Conservation (phyloP, 129 eudicot species). For the Pseudognaphalium luteoalbum region DNA sequence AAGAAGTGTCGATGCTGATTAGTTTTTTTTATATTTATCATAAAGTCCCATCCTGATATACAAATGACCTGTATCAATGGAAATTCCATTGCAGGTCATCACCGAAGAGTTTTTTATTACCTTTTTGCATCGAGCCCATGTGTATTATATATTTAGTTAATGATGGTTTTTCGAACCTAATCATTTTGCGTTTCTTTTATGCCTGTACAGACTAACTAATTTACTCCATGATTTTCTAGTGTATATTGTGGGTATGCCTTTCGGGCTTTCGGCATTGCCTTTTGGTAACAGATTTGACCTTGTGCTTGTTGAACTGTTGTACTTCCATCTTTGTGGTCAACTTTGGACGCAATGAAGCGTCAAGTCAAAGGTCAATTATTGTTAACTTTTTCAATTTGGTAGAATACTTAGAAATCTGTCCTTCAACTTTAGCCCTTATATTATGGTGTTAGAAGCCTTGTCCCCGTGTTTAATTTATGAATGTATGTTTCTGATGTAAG, state of each 20-base stretch:
- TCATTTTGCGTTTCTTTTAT: conserved; percentile 23
- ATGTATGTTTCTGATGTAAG: too few species aligned
- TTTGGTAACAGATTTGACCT: not conserved
- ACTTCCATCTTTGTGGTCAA: not conserved
- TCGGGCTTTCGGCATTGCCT: not conserved
- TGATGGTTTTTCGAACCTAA: conserved; percentile 25
- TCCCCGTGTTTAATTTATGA: not conserved
- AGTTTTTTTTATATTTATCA: conserved; percentile 14
- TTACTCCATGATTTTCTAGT: not conserved
- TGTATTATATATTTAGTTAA: conserved; percentile 45
- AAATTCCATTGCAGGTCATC: conserved; percentile 37
- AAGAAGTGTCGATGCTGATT: conserved; percentile 21
- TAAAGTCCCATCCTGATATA: conserved; percentile 29
- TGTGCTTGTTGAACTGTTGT: not conserved
- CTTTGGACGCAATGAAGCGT: not conserved
- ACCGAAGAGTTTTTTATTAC: conserved; percentile 23
- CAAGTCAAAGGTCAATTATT: too few species aligned
- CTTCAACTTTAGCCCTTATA: not conserved
- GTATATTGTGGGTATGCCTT: not conserved
- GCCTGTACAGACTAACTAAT: conserved; percentile 34
- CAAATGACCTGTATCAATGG: conserved; percentile 44
- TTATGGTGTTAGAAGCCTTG: not conserved
- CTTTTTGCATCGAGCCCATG: conserved; percentile 17
- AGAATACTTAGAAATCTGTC: not conserved
- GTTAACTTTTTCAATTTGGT: too few species aligned